Evolutionary conservation across 208 protist species (phyloP).

Genomic region (Trypanosoma congolense): DNA sequence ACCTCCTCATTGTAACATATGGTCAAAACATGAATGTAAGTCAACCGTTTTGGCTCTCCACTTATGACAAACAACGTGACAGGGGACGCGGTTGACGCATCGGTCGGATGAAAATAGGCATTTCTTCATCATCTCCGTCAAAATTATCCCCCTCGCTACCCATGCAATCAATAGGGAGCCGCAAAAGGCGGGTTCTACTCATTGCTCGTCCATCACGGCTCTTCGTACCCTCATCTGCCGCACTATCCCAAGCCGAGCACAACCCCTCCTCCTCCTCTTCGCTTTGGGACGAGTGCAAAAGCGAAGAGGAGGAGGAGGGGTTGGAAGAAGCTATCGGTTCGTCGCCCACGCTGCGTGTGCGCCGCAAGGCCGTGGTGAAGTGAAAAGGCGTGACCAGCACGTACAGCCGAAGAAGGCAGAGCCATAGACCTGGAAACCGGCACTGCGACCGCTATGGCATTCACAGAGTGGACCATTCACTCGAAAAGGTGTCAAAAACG

Average conservation of each 20-base stretch:
- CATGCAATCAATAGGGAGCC: neutral
- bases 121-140: neutral
- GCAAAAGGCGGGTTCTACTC: neutral
- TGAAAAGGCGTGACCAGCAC: neutral
- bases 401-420: neutral
- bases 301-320: too few species aligned
- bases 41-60: too few species aligned
- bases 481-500: too few species aligned
- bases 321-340: too few species aligned
- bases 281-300: neutral
- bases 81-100: conserved; percentile 14
- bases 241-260: too few species aligned
- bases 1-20: too few species aligned
- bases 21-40: too few species aligned
- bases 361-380: neutral
- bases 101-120: conserved; percentile 14
- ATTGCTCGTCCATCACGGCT: too few species aligned
- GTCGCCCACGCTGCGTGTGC: too few species aligned
- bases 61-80: neutral
- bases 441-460: neutral
- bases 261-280: too few species aligned
- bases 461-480: neutral
- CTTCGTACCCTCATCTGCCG: too few species aligned
- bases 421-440: neutral
- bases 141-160: neutral